Percentiles rank a stretch among this genome's conserved stretches.
Evolutionary conservation across 345 rosid species (phyloP).

Genomic region (Rubroshorea leprosula): DNA sequence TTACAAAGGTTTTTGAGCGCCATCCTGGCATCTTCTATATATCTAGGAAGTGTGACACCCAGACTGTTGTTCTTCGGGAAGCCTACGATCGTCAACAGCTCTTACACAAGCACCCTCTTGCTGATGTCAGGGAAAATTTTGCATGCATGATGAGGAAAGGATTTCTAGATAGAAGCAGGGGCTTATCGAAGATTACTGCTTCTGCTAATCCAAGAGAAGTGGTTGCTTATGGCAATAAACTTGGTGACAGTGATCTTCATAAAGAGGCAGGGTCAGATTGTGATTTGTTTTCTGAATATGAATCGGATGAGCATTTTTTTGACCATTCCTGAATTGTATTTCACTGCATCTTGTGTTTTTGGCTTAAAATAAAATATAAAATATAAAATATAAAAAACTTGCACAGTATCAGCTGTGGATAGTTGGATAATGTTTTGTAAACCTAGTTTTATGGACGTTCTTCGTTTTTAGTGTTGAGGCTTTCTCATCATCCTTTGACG

Average conservation of each 20-base stretch:
- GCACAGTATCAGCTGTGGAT: too few species aligned
- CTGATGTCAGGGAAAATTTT: conserved; percentile 40
- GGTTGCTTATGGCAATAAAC: conserved; percentile 5
- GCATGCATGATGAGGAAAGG: conserved; percentile 54
- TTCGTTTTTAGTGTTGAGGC: too few species aligned
- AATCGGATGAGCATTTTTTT: conserved; percentile 24
- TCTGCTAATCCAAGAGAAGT: conserved; percentile 9
- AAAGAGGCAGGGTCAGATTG: conserved; percentile 28
- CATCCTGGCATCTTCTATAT: conserved; percentile 87
- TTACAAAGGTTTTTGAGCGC: conserved; percentile 78
- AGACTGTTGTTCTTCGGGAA: conserved; percentile 75
- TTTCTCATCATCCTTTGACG: too few species aligned
- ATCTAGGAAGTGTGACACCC: conserved; percentile 55
- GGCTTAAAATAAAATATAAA: too few species aligned
- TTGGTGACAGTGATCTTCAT: conserved; percentile 12
- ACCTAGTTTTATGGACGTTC: too few species aligned
- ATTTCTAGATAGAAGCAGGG: conserved; percentile 58
- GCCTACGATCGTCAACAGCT: conserved; percentile 52
- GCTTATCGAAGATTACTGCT: conserved; percentile 35
- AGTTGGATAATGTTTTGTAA: too few species aligned
- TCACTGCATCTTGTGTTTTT: too few species aligned
- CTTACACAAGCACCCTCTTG: conserved; percentile 49
- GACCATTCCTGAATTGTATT: background rate
- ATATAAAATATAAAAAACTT: too few species aligned
- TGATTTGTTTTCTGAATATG: conserved; percentile 27